Base-by-base conservation (phyloP, 768 basidiomycete genomes). In the Hygrocybe punicea region DNA sequence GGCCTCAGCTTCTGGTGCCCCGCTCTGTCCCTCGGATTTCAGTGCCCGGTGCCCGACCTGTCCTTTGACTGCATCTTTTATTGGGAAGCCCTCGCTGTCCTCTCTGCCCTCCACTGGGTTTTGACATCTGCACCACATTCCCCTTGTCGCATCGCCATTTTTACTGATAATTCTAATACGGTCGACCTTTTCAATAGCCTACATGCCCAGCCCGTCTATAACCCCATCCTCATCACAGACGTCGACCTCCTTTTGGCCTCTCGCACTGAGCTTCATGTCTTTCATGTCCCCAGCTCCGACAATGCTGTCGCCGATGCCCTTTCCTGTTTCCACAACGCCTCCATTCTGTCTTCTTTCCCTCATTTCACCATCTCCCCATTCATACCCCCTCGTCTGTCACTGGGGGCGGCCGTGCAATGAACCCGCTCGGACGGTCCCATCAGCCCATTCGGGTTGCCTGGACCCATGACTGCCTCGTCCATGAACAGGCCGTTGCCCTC, bases 1-100 rank as follows among this genome's bases (percentile, higher is more conserved):
- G 69, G 62, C 0, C 13, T 72, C 1, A 67, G 58, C 0, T 63
- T 34, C 58, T 61, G 5, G 68, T 72, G 47, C 69, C 68, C 0
- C 47, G 67, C 1, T 51, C 60, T 17, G 64, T 71, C 8, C 42
- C 21, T 13, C 60, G 37, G 3, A 57, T 62, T 67, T 1, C 29
- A 62, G 4, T 6, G 58, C 23, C 42, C 21, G 21, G 37, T n/a
- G 4, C 25, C 14, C 11, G 4, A 39, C 6, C 13, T 8, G 4
- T 29, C 29, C 4, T 29, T 29, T 8, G 29, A 29, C 29, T 8
- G 29, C 29, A 29, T 29, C 29, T 29, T 29, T 29, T 29, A 29
- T 8, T 29, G 29, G 29, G 29, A 29, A 29, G 29, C 29, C 8
- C 29, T 29, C 29, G 29, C 29, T 8, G 29, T 29, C 29, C 29